Base-by-base conservation (phyloP, 2,329 filamentous ascomycete genomes). In the Pseudocercospora macadamiae region DNA sequence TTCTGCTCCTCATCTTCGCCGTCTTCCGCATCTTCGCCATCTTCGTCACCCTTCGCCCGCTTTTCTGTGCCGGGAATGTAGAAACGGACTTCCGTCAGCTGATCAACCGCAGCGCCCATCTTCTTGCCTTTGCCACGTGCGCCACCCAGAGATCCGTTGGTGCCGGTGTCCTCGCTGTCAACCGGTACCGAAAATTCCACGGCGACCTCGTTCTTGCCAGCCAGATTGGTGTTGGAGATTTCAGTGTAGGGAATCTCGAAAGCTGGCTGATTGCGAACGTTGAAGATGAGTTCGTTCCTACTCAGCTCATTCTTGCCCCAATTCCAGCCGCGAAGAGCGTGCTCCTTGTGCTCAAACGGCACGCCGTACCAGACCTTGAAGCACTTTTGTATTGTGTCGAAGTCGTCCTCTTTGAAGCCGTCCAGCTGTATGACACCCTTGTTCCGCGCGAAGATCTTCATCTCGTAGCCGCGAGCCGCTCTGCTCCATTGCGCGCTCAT, bases 321-420 rank as follows among this genome's bases (percentile, higher is more conserved):
- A 75, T 99, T 99, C 95, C 95, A 99, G 57, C 95, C 95, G 68
- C 95, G 87, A 59, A 99, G 81, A 21, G 95, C 92, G 76, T 97
- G 95, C 77, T 99, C 95, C 76, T 91, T 91, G 75, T 86, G 90
- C 74, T 97, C 93, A 59, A 99, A 84, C 70, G 88, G 92, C 70
- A 95, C 89, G 78, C 91, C 95, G 78, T 97, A 99, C 91, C 93
- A 97, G 71, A 93, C 90, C 80, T 97, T 97, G 83, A 99, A 97
- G 67, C 95, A 86, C 75, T 96, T 97, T 77, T 82, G 84, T 12
- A 97, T 80, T 55, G 95, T 90, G 66, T 99, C 95, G 68, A 91
- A 90, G 75, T 99, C 93, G 83, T 97, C 93, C 74, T 93, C 89
- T 65, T 91, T 87, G 76, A 99, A 99, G 0, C 95, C 95, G 75